Evolutionary conservation across 2,329 filamentous ascomycete species (phyloP), one percentile per base, ranked within the genome.

Genomic region (Pseudonectria buxi): DNA sequence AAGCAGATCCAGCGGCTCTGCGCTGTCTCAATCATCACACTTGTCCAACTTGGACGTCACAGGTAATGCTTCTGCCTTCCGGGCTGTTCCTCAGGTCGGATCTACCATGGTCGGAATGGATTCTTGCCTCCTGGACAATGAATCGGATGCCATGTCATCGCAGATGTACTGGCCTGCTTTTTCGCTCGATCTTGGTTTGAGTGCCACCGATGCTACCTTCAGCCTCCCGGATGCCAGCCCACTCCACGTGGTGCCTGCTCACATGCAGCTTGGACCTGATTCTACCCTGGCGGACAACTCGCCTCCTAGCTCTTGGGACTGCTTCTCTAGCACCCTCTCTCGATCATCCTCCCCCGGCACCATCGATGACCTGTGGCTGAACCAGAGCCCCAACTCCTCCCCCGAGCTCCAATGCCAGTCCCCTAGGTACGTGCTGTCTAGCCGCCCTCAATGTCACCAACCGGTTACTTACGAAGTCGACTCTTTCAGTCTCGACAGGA

Each of bases 221-320:
- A 51, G 57, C 53, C 43, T 65, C 39, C 49, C 63, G 37, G 65
- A 69, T 41, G 45, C 71, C 37, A 53, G 51, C 50, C 59, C 63
- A 33, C 59, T 75, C 50, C 72, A 77, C 45, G 69, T 78, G 54
- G 68, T 75, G 51, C 74, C 74, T 33, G 61, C 68, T 34, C 71
- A 77, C 45, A 71, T 76, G 61, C 67, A 68, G 45, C 56, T 75
- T 50, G 69, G 71, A 49, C 70, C 70, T 55, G 71, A 75, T 45
- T 54, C 67, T 29, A 65, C 61, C 44, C 51, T 74, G 39, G 54
- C 64, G 32, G 67, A 65, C 42, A 62, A 66, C 46, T 75, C 73
- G 16, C 73, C 74, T 10, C 63, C 65, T 32, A 63, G 67, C 37
- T 68, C 71, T 10, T 75, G 70, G 61, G 68, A 68, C 48, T 70